Evolutionary conservation across 2,329 filamentous ascomycete species (phyloP), one percentile per base, ranked within the genome.

Genomic region (Simplicillium aogashimaense): DNA sequence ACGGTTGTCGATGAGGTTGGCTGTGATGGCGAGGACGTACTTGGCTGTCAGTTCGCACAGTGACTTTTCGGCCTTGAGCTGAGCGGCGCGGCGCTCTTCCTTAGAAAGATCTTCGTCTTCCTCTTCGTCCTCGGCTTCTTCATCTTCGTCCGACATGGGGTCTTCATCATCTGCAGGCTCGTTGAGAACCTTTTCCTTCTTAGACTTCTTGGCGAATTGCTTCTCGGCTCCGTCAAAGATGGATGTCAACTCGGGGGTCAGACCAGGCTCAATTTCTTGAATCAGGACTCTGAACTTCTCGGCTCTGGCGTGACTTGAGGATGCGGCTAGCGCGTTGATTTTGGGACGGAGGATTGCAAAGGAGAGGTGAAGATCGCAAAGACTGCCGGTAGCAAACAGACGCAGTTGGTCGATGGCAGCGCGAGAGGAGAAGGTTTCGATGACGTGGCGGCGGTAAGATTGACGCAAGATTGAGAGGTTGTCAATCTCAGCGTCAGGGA

Each of bases 1-100:
- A 2, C 66, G 68, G 33, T 69, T 64, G 54, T 94, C 87, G 38
- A 95, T 68, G 32, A 88, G 78, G 39, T 78, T 79, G 15, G 81
- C 86, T 9, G 84, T 69, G 16, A 94, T 79, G 11, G 82, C 83
- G 33, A 94, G 74, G 30, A 95, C 84, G 34, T 94, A 76, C 56
- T 92, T 94, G 46, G 80, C 83, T 0, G 89, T 81, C 18, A 95
- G 69, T 51, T 90, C 83, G 60, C 90, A 97, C 1, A 97, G 73
- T 15, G 81, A 77, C 55, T 90, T 83, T 60, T 97, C 92, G 0
- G 87, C 80, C 43, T 89, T 72, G 29, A 95, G 72, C 42, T 80
- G 76, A 31, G 74, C 72, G 36, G 80, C 72, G 48, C 77, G 67
- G 42, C 76, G 72, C 53, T 84, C 68, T 52, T 73, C 69, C 39